A percentile compares a stretch with the other conserved stretches of the same genome.
These are phyloP conservation scores for Scytalidium lignicola DNA, from an alignment of 2,329 filamentous ascomycete genomes.

Conservation along the genomic window DNA sequence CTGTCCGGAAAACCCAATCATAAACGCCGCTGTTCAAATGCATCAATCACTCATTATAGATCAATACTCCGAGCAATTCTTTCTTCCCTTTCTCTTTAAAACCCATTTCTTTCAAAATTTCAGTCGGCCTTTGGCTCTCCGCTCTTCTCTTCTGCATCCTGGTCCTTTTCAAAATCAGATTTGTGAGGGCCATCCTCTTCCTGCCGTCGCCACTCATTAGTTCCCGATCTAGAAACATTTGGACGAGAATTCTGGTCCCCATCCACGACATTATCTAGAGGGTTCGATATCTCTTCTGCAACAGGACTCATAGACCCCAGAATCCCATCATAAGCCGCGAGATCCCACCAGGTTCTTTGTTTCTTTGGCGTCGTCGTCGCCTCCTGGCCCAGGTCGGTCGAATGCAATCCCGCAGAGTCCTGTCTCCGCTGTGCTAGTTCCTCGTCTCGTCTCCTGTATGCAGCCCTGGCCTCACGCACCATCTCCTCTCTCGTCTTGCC, in stretches of 20 bases:
- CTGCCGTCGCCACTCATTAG: too few species aligned
- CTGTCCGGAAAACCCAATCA: too few species aligned
- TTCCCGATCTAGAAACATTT: background rate
- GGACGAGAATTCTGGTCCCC: background rate
- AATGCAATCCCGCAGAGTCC: conserved; percentile 11
- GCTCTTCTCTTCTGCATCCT: too few species aligned
- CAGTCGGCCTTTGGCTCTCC: too few species aligned
- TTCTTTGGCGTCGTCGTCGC: conserved; percentile 6
- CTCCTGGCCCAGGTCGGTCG: conserved; percentile 1
- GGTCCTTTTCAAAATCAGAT: too few species aligned
- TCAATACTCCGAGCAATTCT: too few species aligned
- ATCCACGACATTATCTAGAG: conserved; percentile 10
- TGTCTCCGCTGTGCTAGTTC: conserved; percentile 36
- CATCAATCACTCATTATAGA: too few species aligned
- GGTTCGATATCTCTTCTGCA: conserved; percentile 17
- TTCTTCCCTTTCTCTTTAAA: too few species aligned
- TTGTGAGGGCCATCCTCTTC: too few species aligned
- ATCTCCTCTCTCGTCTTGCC: conserved; percentile 49
- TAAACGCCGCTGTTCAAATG: too few species aligned
- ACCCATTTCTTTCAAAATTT: too few species aligned
- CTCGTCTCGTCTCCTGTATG: conserved; percentile 42
- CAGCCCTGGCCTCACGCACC: conserved; percentile 43
- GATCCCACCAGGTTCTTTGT: conserved; percentile 31
- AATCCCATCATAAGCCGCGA: conserved; percentile 7
- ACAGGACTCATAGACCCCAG: conserved; percentile 17